Base-by-base conservation (phyloP, 768 basidiomycete species). In the Collybia sp. region DNA sequence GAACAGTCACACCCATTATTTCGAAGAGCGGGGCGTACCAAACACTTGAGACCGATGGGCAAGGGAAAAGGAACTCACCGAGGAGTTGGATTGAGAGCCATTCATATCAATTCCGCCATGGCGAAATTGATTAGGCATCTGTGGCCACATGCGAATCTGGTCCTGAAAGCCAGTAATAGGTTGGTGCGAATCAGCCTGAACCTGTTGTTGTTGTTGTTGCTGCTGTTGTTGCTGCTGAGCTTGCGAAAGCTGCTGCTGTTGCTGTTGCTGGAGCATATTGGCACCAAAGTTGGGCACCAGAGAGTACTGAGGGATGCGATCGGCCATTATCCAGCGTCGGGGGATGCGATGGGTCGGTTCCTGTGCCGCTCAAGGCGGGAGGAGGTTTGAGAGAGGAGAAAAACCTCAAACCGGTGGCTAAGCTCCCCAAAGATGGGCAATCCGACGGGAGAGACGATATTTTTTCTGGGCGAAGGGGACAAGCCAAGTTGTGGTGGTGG, bases 91-190 rank as follows among this genome's bases (percentile, higher is more conserved):
- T 54, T 71, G 73, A 37, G 60, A 46, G 30, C 63, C 46, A 30
- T 62, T 58, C 50, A 76, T 62, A 56, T 73, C 75, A 38, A 67
- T 58, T 52, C 63, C 70, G 42, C 70, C 70, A 5, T 63, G 58
- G 30, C 75, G 69, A 53, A 73, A 74, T 18, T 37, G 35, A 18
- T 37, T 37, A 6, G 13, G 35, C 35, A 37, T 37, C 50, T 68
- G 66, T 62, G 76, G 75, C 83, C 81, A 84, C 55, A 77, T 67
- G 49, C 73, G 76, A 50, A 52, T 52, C 20, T 76, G 73, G 59
- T 83, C 82, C 59, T 72, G 51, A 63, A 75, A 75, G 53, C 64
- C 64, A 57, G 72, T 61, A 55, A 69, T 67, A 37, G 66, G 58
- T 58, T 62, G 64, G 61, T 68, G 61, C 35, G 35, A 37, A 18